phyloP scores from a whole-genome alignment of 2,329 filamentous ascomycete species.

The Aspergillus phoenicis region DNA sequence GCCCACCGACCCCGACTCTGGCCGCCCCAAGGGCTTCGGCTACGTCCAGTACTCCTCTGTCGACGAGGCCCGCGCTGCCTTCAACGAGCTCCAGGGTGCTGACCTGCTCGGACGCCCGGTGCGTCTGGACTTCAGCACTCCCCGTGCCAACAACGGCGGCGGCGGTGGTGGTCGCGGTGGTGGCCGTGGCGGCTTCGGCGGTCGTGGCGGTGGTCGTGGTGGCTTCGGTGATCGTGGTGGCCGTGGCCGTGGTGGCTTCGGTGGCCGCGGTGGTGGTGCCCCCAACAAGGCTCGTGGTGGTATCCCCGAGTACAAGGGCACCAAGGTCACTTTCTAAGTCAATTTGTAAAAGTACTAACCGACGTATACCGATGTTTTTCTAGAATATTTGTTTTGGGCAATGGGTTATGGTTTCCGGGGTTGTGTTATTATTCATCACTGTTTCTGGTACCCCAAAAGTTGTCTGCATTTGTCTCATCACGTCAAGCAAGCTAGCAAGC shows the following conservation, averaged over 20 bases:
- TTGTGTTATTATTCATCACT: conserved; percentile 6
- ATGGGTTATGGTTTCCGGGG: conserved; percentile 2
- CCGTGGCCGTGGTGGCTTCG: conserved; percentile 53
- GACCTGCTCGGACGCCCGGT: conserved; percentile 73
- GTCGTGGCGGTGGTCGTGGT: conserved; percentile 49
- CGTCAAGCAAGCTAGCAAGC: neutral
- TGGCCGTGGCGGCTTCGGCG: conserved; percentile 55
- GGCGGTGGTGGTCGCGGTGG: conserved; percentile 54
- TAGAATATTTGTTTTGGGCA: neutral
- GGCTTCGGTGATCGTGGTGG: conserved; percentile 38
- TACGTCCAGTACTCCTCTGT: conserved; percentile 82
- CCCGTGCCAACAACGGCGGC: conserved; percentile 61
- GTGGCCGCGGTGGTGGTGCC: conserved; percentile 48
- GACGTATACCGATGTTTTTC: neutral
- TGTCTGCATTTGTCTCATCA: neutral
- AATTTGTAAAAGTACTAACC: neutral
- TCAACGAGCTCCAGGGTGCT: conserved; percentile 69
- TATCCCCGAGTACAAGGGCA: conserved; percentile 71
- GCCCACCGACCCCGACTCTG: conserved; percentile 82
- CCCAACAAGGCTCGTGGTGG: conserved; percentile 56
- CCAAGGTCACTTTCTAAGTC: conserved; percentile 71
- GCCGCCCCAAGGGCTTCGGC: conserved; percentile 86
- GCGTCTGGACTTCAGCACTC: conserved; percentile 79
- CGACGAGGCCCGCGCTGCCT: conserved; percentile 78
- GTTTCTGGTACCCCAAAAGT: neutral